Conservation (phyloP, 1,284 basidiomycete genomes). For the Anthracocystis walkeri region DNA sequence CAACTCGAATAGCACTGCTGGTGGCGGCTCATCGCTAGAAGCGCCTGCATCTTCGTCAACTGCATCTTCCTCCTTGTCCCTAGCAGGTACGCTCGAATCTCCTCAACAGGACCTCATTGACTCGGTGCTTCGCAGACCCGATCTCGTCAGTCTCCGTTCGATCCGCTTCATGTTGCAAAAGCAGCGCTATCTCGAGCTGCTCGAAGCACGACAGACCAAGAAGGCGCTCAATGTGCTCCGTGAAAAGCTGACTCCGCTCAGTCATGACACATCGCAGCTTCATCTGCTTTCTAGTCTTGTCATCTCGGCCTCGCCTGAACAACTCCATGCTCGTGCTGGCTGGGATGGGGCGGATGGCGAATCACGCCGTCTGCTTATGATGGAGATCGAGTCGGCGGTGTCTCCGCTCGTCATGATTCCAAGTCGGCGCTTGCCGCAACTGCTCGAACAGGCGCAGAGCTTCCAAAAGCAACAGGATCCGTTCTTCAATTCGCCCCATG, state of each 20-base stretch:
- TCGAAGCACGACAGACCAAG: constrained; percentile 84
- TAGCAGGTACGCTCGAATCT: constrained; percentile 14
- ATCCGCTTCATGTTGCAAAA: constrained; percentile 87
- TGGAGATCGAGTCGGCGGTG: constrained; percentile 86
- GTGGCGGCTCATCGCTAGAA: background rate
- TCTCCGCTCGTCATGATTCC: constrained; percentile 93
- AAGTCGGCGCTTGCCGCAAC: constrained; percentile 82
- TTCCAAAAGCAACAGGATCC: constrained; percentile 74
- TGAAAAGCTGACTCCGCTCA: constrained; percentile 81
- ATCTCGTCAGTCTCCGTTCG: constrained; percentile 69
- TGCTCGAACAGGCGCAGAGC: constrained; percentile 86
- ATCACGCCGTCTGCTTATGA: constrained; percentile 82
- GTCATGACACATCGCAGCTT: constrained; percentile 53
- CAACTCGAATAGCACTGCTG: background rate
- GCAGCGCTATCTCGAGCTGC: constrained; percentile 95
- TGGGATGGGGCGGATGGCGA: constrained; percentile 89
- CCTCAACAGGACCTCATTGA: constrained; percentile 42
- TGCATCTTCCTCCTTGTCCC: constrained; percentile 16
- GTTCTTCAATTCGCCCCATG: constrained; percentile 60
- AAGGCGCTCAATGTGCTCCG: constrained; percentile 86
- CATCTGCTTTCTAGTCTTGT: constrained; percentile 63
- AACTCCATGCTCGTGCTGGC: constrained; percentile 81
- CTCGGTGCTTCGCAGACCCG: constrained; percentile 52
- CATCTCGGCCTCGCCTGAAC: constrained; percentile 73
- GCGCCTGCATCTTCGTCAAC: constrained; percentile 25